Evolutionary conservation across 176 grass and related monocot genomes (phyloP), one percentile per base, ranked within the genome.

Genomic region (Thalia dealbata): DNA sequence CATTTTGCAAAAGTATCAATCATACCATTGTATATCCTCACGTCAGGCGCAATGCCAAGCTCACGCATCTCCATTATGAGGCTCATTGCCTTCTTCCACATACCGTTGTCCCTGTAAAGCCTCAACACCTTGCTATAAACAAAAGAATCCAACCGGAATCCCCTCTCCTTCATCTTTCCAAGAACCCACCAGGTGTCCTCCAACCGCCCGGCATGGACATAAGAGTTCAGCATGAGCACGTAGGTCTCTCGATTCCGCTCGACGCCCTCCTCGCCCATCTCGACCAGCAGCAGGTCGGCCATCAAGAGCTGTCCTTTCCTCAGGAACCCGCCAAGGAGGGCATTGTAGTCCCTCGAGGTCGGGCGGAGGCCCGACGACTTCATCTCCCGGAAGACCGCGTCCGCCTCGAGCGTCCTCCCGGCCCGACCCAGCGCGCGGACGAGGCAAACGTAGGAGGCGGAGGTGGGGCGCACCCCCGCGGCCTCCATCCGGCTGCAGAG

Each of bases 1-100:
- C 88, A 82, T 78, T 97, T 92, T 26, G 82, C 87, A 0, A 92
- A 86, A 0, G 93, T 88, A 26, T 97, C 89, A 14, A 97, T 91
- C 28, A 93, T 42, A 3, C 81, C 83, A 46, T 82, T 86, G 83
- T 97, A 91, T 55, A 97, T 91, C 62, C 35, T 88, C 0, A 62
- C 76, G 15, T 97, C 83, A 6, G 89, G 87, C 27, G 24, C 18
- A 26, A 92, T 75, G 6, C 86, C 82, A 3, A 80, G 15, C 54
- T 96, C 82, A 61, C 84, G 80, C 93, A 92, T 96, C 81, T 92
- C 93, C 84, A 84, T 64, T 26, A 96, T 30, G 18, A 96, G 84
- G 51, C 81, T 79, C 35, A 79, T 88, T 50, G 95, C 95, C 74
- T 92, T 97, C 90, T 91, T 99, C 95, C 90, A 93, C 95, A 93